These are phyloP conservation scores for Candida neerlandica DNA, from an alignment of 1,139 yeast genomes.

Conservation along the genomic window DNA sequence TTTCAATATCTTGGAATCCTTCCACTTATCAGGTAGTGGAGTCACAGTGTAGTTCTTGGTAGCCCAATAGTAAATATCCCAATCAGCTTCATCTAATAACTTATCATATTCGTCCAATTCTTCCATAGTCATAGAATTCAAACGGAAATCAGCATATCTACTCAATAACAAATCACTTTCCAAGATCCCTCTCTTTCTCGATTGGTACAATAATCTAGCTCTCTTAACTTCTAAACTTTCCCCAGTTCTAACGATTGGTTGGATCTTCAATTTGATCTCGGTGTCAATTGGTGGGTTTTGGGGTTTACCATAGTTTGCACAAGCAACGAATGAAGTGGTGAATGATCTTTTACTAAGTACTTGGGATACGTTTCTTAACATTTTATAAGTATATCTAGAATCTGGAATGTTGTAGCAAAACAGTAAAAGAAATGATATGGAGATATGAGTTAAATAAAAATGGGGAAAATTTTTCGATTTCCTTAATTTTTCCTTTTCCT, in stretches of 20 bases:
- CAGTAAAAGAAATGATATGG: background rate
- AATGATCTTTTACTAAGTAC: constrained; percentile 13
- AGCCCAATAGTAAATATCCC: constrained; percentile 99
- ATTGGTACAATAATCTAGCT: constrained; percentile 86
- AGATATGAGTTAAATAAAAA: background rate
- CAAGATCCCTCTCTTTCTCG: constrained; percentile 92
- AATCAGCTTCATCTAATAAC: constrained; percentile 88
- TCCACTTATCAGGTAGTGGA: constrained; percentile 88
- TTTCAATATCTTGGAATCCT: constrained; percentile 61
- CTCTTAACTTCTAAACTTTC: constrained; percentile 78
- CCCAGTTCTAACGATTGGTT: constrained; percentile 73
- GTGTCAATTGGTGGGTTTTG: constrained; percentile 40
- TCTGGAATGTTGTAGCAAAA: background rate
- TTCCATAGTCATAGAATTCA: constrained; percentile 58
- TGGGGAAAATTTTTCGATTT: constrained; percentile 4
- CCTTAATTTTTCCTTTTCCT: background rate
- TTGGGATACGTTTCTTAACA: background rate
- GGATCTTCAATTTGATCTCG: constrained; percentile 52
- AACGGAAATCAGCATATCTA: constrained; percentile 78
- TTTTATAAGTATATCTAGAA: background rate
- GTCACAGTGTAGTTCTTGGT: constrained; percentile 77
- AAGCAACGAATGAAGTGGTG: constrained; percentile 15
- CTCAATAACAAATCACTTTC: constrained; percentile 88
- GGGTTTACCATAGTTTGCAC: constrained; percentile 45
- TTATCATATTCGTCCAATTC: constrained; percentile 85